phyloP scores from a whole-genome alignment of 495 filamentous ascomycete species.

The Tuber aestivum region DNA sequence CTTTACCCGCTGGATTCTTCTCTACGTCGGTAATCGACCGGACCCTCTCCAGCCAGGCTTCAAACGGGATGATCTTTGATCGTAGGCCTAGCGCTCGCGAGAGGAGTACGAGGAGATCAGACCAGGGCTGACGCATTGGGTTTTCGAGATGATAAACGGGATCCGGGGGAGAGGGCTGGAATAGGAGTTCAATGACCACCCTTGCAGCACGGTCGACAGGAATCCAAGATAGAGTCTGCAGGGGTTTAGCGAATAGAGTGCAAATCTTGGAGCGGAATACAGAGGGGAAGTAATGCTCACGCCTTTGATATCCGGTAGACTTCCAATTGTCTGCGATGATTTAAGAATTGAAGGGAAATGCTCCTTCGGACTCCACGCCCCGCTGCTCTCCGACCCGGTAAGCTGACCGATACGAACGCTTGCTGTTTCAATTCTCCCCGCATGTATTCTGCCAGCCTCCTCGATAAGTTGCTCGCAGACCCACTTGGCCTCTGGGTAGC shows the following conservation, averaged over 20 bases:
- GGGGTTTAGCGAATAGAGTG: conserved; percentile 8
- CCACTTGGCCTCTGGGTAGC: conserved; percentile 60
- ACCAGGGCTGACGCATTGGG: conserved; percentile 44
- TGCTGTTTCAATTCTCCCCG: conserved; percentile 43
- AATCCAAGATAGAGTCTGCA: conserved; percentile 45
- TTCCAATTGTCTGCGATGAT: conserved; percentile 43
- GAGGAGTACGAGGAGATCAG: conserved; percentile 39
- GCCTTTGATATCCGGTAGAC: conserved; percentile 44
- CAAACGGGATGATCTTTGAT: conserved; percentile 35
- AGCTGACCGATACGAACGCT: conserved; percentile 58
- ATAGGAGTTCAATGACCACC: conserved; percentile 41
- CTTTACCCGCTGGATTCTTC: conserved; percentile 30
- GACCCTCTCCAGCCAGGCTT: conserved; percentile 43
- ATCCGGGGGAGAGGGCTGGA: conserved; percentile 20
- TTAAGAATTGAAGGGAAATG: conserved; percentile 46
- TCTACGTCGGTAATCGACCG: conserved; percentile 19
- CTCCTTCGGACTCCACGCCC: conserved; percentile 54
- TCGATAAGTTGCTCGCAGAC: conserved; percentile 54
- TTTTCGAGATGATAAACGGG: conserved; percentile 47
- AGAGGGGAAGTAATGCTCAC: conserved; percentile 35
- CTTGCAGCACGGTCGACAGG: conserved; percentile 45
- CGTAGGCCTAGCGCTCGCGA: conserved; percentile 37
- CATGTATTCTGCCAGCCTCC: conserved; percentile 39
- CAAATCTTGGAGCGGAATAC: neutral
- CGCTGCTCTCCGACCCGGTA: conserved; percentile 50